Base-by-base conservation (phyloP, 345 rosid species). In the Gossypium herbaceum region DNA sequence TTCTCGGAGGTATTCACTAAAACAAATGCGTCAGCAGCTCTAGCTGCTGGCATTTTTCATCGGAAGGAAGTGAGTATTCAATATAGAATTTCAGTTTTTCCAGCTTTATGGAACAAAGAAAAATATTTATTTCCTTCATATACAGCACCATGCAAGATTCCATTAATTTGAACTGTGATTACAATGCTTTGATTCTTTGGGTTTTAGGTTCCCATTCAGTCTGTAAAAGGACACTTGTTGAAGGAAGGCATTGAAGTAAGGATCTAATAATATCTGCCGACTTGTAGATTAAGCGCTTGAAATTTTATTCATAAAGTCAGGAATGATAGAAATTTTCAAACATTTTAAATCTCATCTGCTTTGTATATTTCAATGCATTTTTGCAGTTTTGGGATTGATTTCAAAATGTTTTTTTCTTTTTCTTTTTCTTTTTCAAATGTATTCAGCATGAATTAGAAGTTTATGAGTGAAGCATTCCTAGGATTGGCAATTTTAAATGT, bases 31-130 rank as follows among this genome's bases (percentile, higher is more conserved):
- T 93, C 98, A 4, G 99, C 97, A 0, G 97, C 95, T 16, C 97
- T 93, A 59, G 99, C 99, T 72, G 99, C 99, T 0, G 95, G 97
- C 73, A 96, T 96, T 83, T 96, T 96, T 87, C 99, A 96, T 52
- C 82, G 98, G 68, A 89, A 96, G 81, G 99, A 93, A 94, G 97
- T 92, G 85, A 73, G 2, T 16, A 16, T 16, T 45, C 60, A 51
- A 41, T n/a, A 19, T 2, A 29, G 27, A 29, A 52, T 52, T 69
- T 27, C 9, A 17, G 45, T 29, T 48, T 67, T 20, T 39, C 34
- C 54, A 45, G 55, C 39, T 20, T 45, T 29, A 20, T 22, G n/a
- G 34, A 9, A 17, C 17, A 8, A 62, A 22, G 47, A 63, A 13
- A 34, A 34, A 34, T 34, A 34, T 34, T 4, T 34, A 34, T 34